Evolutionary conservation across 139 green algal genomes (phyloP), one percentile per base, ranked within the genome.

Genomic region (Medakamo hakoo): DNA sequence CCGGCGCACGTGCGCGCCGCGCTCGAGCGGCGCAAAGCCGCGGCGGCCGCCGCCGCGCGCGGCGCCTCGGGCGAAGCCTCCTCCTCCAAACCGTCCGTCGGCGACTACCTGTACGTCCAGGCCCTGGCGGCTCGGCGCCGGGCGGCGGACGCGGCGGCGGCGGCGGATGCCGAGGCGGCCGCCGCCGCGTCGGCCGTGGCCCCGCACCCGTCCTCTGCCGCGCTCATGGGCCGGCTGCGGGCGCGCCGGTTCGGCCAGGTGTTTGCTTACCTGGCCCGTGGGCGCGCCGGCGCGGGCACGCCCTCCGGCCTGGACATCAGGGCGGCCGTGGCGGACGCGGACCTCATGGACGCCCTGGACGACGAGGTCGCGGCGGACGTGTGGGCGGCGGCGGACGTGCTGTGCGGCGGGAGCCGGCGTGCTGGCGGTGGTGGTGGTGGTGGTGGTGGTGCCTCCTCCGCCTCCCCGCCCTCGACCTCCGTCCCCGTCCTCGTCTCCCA

Each of bases 161-260:
- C 40, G 9, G 40, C 40, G 9, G 40, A 9, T 52, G 40, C 40
- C 9, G 40, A 9, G 40, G 40, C 40, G 40, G 40, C 40, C 16
- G 40, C 40, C 40, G 16, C 40, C 40, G 40, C 40, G 40, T 16
- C 9, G 9, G 40, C 40, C 40, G 16, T 16, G 40, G 9, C 40
- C 40, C 40, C 9, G 40, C 16, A 9, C 40, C 40, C 9, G n/a
- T n/a, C n/a, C n/a, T n/a, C n/a, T n/a, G n/a, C n/a, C 9, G 40
- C 9, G 40, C 49, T 87, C 56, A 74, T 82, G 29, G 67, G 63
- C 25, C 26, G 60, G n/a, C 73, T 87, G 30, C 73, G 80, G 59
- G 31, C 65, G 23, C 82, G 81, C 68, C 73, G 81, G 60, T 85
- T 87, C 71, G 57, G 60, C n/a, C 81, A 88, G 74, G 79, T 88